A percentile compares a stretch with the other conserved stretches of the same genome.
phyloP scores from a whole-genome alignment of 192 early-diverging fungal genomes.

The Coemansia sp. region DNA sequence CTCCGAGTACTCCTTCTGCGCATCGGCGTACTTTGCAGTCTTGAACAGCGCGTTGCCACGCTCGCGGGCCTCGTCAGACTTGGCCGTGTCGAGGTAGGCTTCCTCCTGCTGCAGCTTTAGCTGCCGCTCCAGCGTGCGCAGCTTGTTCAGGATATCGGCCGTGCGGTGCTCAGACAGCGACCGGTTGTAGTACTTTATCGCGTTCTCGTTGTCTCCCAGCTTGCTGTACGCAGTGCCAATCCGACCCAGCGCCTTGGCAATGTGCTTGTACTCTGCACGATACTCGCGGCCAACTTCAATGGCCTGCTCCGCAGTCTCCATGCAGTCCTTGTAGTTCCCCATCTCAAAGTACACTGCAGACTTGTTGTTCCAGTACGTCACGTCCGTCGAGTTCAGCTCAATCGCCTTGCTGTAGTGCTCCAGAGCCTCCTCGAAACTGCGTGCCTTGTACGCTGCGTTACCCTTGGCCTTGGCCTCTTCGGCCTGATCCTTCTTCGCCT shows the following conservation, averaged over 20 bases:
- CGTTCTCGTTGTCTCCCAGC: slow-evolving; percentile 72
- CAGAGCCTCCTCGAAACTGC: slow-evolving; percentile 85
- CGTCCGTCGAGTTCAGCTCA: slow-evolving; percentile 84
- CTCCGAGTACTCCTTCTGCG: slow-evolving; percentile 91
- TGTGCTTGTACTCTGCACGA: slow-evolving; percentile 91
- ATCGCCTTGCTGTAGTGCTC: slow-evolving; percentile 88
- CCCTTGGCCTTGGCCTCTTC: slow-evolving; percentile 81
- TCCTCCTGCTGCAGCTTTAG: slow-evolving; percentile 77
- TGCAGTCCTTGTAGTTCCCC: slow-evolving; percentile 88
- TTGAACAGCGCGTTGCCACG: slow-evolving; percentile 94
- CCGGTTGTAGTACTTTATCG: slow-evolving; percentile 90
- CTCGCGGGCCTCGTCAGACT: slow-evolving; percentile 90
- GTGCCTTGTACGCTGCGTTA: slow-evolving; percentile 89
- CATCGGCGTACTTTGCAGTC: slow-evolving; percentile 76
- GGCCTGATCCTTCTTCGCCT: slow-evolving; percentile 67
- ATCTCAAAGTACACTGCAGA: slow-evolving; percentile 95
- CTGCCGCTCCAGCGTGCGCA: slow-evolving; percentile 83
- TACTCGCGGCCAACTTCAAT: slow-evolving; percentile 88
- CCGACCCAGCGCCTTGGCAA: slow-evolving; percentile 91
- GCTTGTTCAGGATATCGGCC: slow-evolving; percentile 84
- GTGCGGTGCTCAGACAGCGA: slow-evolving; percentile 95
- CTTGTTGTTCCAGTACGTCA: slow-evolving; percentile 96
- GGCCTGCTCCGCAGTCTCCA: slow-evolving; percentile 88
- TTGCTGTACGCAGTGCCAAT: slow-evolving; percentile 89
- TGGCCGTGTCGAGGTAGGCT: slow-evolving; percentile 78